Conservation (phyloP, 352 stramenopile genomes). For the Thalassiosira ordinaria region DNA sequence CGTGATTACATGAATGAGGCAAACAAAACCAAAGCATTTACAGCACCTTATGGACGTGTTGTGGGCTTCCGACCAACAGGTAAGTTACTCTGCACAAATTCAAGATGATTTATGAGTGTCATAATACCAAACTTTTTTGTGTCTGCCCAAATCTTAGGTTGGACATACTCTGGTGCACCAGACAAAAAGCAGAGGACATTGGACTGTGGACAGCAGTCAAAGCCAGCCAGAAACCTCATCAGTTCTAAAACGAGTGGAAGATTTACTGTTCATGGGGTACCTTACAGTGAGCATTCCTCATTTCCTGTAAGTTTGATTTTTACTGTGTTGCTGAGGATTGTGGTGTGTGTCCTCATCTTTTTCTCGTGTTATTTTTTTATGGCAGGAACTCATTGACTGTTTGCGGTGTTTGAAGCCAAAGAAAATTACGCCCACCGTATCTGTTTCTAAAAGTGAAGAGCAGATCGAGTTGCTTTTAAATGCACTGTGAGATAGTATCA, state of each 20-base stretch:
- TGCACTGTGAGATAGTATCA: too few relatives aligned
- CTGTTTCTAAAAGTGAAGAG: constrained; percentile 71
- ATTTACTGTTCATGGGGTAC: constrained; percentile 92
- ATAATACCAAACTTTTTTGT: too few relatives aligned
- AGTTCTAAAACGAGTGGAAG: constrained; percentile 87
- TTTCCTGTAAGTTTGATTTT: constrained; percentile 87
- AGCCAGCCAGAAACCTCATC: constrained; percentile 73
- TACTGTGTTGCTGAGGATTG: too few relatives aligned
- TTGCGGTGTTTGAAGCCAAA: constrained; percentile 89
- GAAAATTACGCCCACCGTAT: constrained; percentile 92
- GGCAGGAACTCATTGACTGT: constrained; percentile 90
- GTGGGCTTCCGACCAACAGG: constrained; percentile 94
- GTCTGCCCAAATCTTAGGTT: too few relatives aligned
- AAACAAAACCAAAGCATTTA: constrained; percentile 67
- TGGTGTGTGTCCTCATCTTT: not conserved
- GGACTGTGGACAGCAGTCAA: constrained; percentile 36
- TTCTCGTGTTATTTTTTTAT: not conserved
- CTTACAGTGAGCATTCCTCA: constrained; percentile 96
- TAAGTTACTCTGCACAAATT: too few relatives aligned
- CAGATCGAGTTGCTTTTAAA: constrained; percentile 75
- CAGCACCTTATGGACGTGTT: constrained; percentile 80
- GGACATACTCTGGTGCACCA: constrained; percentile 46
- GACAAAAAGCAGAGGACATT: constrained; percentile 45
- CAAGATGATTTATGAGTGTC: too few relatives aligned
- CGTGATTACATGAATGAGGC: constrained; percentile 64